Conservation (phyloP, 78 protist genomes). For the Dictyostelium discoideum region dicty_2.7 NC_007088.5:4809001-4809500, state of each 20-base stretch:
- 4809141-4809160: slow-evolving; percentile 20
- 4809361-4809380: not conserved
- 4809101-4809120: slow-evolving; percentile 23
- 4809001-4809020: slow-evolving; percentile 5
- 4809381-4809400: not conserved
- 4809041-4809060: slow-evolving; percentile 11
- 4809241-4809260: not conserved
- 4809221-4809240: slow-evolving; percentile 31
- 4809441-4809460: not conserved
- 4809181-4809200: not conserved
- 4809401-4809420: not conserved
- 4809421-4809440: not conserved
- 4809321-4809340: not conserved
- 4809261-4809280: slow-evolving; percentile 32
- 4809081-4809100: slow-evolving; percentile 32
- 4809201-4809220: slow-evolving; percentile 48
- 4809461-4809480: not conserved
- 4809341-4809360: not conserved
- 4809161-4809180: slow-evolving; percentile 45
- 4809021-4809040: not conserved
- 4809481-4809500: not conserved
- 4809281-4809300: not conserved
- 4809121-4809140: not conserved
- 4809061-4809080: slow-evolving; percentile 56
- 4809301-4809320: not conserved